Evolutionary conservation across 257 asterid species (phyloP).

Genomic region (Euphrasia confusa): DNA sequence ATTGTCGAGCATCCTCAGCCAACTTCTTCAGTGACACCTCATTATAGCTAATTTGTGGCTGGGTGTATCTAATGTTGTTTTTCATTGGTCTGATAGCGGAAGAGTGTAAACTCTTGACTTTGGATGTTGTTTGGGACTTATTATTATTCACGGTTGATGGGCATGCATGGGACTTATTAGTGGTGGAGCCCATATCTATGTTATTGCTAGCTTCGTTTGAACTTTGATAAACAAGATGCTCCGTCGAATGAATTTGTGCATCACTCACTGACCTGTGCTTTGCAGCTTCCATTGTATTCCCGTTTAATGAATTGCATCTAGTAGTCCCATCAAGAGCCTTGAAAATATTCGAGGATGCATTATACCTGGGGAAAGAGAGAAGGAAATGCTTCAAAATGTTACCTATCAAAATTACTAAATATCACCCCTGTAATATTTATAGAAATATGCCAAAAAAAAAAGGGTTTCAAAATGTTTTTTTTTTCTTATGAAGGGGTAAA

Average conservation of each 20-base stretch:
- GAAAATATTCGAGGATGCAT: slow-evolving; percentile 36
- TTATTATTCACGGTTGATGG: slow-evolving; percentile 30
- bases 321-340: slow-evolving; percentile 36
- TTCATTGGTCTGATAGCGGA: too few species aligned
- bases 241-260: slow-evolving; percentile 29
- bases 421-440: not conserved
- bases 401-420: not conserved
- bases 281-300: slow-evolving; percentile 31
- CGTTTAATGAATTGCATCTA: slow-evolving; percentile 31
- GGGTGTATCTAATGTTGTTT: too few species aligned
- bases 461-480: too few species aligned
- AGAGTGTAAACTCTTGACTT: not conserved
- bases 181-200: slow-evolving; percentile 45
- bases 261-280: slow-evolving; percentile 26
- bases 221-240: slow-evolving; percentile 25
- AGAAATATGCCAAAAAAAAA: too few species aligned
- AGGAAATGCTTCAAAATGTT: not conserved
- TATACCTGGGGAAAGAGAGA: slow-evolving; percentile 41
- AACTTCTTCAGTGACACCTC: not conserved
- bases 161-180: slow-evolving; percentile 24
- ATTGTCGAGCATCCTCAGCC: not conserved
- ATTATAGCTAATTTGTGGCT: not conserved
- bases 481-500: too few species aligned
- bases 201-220: slow-evolving; percentile 39
- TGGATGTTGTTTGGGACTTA: slow-evolving; percentile 13